Evolutionary conservation across 805 yeast genomes (phyloP).

Genomic region (Teunomyces atbi): DNA sequence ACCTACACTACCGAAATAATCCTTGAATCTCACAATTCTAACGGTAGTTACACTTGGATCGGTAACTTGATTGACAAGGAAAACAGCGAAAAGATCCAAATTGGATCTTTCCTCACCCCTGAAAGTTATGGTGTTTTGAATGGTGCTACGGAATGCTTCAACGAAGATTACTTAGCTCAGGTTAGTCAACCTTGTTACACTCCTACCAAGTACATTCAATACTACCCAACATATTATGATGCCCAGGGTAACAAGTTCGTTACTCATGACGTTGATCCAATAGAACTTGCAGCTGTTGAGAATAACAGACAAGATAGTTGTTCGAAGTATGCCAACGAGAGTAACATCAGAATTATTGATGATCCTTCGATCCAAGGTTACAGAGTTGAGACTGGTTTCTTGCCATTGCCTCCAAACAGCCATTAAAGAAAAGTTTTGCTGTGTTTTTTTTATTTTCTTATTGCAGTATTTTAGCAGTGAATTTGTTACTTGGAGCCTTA

Average conservation of each 20-base stretch:
- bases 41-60: conserved; percentile 1
- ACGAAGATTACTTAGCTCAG: neutral
- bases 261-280: neutral
- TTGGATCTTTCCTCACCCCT: conserved; percentile 2
- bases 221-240: neutral
- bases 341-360: neutral
- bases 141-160: neutral
- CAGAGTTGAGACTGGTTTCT: neutral
- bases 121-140: neutral
- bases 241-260: neutral
- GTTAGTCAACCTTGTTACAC: neutral
- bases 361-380: neutral
- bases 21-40: neutral
- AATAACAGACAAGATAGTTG: neutral
- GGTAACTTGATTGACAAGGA: conserved; percentile 3
- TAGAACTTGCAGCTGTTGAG: neutral
- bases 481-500: neutral
- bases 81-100: neutral
- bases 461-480: neutral
- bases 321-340: neutral
- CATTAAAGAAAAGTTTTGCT: neutral
- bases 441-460: neutral
- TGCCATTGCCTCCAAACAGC: neutral
- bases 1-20: conserved; percentile 6
- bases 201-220: neutral